These are phyloP conservation scores for Fusarium robinianum DNA, from an alignment of 2,329 filamentous ascomycete genomes.

Conservation along the genomic window DNA sequence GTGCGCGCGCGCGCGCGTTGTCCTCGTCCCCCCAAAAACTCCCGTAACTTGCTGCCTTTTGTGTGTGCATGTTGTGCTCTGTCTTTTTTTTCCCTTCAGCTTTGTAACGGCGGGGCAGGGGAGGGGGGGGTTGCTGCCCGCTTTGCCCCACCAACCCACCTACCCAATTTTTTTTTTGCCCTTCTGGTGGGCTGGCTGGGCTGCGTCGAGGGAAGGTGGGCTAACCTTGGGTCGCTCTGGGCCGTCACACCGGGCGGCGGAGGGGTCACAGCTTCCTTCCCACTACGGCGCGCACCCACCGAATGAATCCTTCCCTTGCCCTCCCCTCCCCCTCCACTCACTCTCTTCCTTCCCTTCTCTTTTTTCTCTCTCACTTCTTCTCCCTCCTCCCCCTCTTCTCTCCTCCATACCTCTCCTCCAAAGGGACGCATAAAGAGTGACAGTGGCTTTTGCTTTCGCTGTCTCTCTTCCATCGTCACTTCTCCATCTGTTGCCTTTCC, in stretches of 20 bases:
- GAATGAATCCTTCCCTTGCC: constrained; percentile 27
- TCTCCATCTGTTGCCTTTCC: constrained; percentile 36
- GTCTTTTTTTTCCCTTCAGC: too few species aligned
- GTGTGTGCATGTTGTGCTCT: too few species aligned
- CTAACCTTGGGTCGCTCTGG: constrained; percentile 26
- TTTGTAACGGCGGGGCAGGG: too few species aligned
- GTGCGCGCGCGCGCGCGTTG: too few species aligned
- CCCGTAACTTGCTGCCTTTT: too few species aligned
- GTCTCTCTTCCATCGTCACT: constrained; percentile 45
- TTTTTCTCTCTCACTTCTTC: constrained; percentile 33
- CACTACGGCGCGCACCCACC: too few species aligned
- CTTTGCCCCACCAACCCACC: constrained; percentile 15
- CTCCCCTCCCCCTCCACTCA: constrained; percentile 36
- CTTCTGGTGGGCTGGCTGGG: constrained; percentile 11
- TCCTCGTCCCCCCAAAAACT: too few species aligned
- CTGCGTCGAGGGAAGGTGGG: constrained; percentile 14
- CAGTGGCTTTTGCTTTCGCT: constrained; percentile 45
- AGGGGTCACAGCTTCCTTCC: not conserved
- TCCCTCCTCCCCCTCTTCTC: constrained; percentile 28
- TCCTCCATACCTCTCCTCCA: constrained; percentile 29
- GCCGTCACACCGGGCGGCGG: constrained; percentile 16
- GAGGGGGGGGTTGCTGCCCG: constrained; percentile 9
- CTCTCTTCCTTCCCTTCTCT: constrained; percentile 30
- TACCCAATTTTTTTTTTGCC: constrained; percentile 36
- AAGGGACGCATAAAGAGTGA: constrained; percentile 48